These are phyloP conservation scores for Pyrenula massariospora DNA, from an alignment of 495 filamentous ascomycete genomes.

Conservation along the genomic window DNA sequence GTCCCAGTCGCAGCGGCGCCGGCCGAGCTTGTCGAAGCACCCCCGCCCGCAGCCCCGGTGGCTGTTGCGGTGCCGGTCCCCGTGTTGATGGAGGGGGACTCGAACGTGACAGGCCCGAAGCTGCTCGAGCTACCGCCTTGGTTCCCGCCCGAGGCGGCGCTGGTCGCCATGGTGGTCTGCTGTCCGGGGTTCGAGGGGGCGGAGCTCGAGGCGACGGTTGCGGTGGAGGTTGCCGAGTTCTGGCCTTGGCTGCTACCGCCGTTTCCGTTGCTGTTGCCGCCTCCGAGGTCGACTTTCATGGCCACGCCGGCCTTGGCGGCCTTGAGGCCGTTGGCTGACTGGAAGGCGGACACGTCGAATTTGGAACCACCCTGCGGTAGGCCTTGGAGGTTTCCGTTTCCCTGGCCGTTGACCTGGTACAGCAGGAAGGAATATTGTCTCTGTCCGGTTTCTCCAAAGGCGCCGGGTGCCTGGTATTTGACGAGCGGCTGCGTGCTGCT, in stretches of 20 bases:
- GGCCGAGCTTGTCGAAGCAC: neutral
- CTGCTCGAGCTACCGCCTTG: neutral
- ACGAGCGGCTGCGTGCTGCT: neutral
- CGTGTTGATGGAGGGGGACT: neutral
- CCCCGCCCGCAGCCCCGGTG: neutral
- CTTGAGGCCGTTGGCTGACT: neutral
- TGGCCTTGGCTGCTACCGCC: neutral
- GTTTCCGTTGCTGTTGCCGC: neutral
- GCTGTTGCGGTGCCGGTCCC: neutral
- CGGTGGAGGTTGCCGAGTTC: neutral
- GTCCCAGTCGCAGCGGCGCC: neutral
- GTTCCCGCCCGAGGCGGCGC: too few relatives aligned
- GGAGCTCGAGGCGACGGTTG: neutral
- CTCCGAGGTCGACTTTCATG: neutral
- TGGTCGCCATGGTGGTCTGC: too few relatives aligned
- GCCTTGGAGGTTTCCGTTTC: neutral
- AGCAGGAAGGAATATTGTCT: constrained; percentile 3
- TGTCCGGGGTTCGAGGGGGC: too few relatives aligned
- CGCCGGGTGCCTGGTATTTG: neutral
- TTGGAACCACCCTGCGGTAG: neutral
- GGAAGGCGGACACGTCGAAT: neutral
- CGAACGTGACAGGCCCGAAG: neutral
- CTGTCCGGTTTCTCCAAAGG: constrained; percentile 2
- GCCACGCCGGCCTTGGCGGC: neutral
- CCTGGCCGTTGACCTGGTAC: neutral